Percentiles rank a stretch among this genome's conserved stretches.
These are phyloP conservation scores for Tylopilus intermedius DNA, from an alignment of 768 basidiomycete genomes.

Conservation along the genomic window DNA sequence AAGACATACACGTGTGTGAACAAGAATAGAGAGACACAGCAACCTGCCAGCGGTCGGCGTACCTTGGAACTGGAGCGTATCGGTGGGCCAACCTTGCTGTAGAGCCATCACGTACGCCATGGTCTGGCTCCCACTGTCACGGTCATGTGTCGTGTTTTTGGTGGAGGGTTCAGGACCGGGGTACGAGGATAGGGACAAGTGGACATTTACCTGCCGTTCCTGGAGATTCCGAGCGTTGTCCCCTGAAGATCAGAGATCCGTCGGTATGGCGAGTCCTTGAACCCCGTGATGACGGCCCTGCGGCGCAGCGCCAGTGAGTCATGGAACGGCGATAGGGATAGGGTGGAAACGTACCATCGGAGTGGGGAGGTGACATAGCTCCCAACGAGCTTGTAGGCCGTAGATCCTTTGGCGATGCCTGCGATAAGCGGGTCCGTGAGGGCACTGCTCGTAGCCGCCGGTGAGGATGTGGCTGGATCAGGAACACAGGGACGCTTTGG, in stretches of 20 bases:
- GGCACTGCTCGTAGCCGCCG: slow-evolving; percentile 45
- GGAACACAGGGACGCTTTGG: neutral
- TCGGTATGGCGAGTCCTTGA: slow-evolving; percentile 60
- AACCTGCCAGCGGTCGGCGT: slow-evolving; percentile 1
- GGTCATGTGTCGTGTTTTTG: neutral
- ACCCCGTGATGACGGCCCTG: slow-evolving; percentile 91
- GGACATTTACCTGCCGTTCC: slow-evolving; percentile 64
- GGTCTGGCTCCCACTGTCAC: slow-evolving; percentile 73
- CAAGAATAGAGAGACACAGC: neutral
- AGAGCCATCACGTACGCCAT: slow-evolving; percentile 96
- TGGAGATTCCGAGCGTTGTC: slow-evolving; percentile 83
- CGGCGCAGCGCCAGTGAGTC: neutral
- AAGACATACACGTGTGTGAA: neutral
- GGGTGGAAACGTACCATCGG: slow-evolving; percentile 56
- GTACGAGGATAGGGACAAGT: neutral
- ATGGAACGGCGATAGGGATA: neutral
- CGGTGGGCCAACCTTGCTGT: slow-evolving; percentile 75
- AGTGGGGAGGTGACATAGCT: slow-evolving; percentile 87
- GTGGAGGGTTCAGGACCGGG: neutral
- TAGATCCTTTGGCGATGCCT: slow-evolving; percentile 86
- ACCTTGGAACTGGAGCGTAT: slow-evolving; percentile 70
- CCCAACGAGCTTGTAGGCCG: slow-evolving; percentile 86
- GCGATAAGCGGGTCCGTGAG: slow-evolving; percentile 89
- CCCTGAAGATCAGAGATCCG: slow-evolving; percentile 70
- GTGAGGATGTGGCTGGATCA: neutral